Base-by-base conservation (phyloP, 805 yeast genomes). In the Kuraishia molischiana region DNA sequence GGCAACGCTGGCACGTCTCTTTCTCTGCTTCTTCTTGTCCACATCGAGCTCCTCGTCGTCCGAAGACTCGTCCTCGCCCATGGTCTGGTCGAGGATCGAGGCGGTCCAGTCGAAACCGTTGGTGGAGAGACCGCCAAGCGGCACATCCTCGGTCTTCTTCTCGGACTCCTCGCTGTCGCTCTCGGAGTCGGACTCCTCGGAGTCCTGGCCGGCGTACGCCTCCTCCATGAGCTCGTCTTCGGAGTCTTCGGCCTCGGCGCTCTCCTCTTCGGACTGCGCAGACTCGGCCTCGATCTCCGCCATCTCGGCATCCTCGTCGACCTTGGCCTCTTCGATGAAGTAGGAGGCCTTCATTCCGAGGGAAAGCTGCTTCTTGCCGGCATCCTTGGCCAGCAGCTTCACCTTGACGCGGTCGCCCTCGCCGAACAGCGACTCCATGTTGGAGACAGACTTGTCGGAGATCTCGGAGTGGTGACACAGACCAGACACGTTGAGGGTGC, bases 101-200 rank as follows among this genome's bases (percentile, higher is more conserved):
- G 95, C 95, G 34, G 95, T 81, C 98, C 98, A 92, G 58, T 92
- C 96, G 50, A 92, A 92, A 3, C 94, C 94, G 49, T 77, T 79
- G 29, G 94, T 80, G 15, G 87, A 77, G 40, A 92, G 68, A 5
- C 95, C 95, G 29, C 59, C 64, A 19, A 64, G 35, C 4, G 41
- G 40, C n/a, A n/a, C n/a, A n/a, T n/a, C n/a, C 1, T 61, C 38
- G 17, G 53, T 54, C 5, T 47, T 34, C 17, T 42, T 22, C 22
- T 6, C 41, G 18, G 37, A 19, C 13, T 48, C 54, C 26, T 48
- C 56, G 4, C 45, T 50, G 3, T 50, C 58, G 3, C 51, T 58
- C 4, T 53, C 59, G 6, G 49, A 49, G 13, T 52, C 58, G n/a
- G 50, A 50, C 1, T 52, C 57, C 6, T 37, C 52, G 9, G 52